Conservation (phyloP, 306 rosid species). For the Sphenostylis stenocarpa region DNA sequence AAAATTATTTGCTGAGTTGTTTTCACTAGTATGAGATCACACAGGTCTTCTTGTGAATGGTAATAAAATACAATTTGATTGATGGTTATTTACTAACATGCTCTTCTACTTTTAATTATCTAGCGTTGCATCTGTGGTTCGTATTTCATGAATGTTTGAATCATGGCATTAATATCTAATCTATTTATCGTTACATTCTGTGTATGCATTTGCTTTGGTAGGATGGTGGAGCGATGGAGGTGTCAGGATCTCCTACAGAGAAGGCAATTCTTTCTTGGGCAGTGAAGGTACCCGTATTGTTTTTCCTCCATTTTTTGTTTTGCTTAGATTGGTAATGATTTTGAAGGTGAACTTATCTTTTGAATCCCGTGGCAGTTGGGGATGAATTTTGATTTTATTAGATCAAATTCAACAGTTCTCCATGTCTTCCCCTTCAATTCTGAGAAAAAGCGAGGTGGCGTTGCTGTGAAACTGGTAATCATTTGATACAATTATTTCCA, state of each 20-base stretch:
- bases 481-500: slow-evolving; percentile 24
- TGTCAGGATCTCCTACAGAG: slow-evolving; percentile 95
- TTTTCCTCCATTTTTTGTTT: neutral
- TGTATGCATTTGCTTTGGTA: slow-evolving; percentile 42
- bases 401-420: slow-evolving; percentile 68
- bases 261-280: slow-evolving; percentile 96
- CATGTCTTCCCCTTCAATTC: slow-evolving; percentile 95
- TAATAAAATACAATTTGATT: slow-evolving; percentile 14
- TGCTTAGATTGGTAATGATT: neutral
- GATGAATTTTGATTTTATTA: slow-evolving; percentile 67
- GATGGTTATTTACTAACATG: slow-evolving; percentile 1
- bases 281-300: slow-evolving; percentile 54
- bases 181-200: slow-evolving; percentile 25
- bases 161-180: slow-evolving; percentile 17
- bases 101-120: slow-evolving; percentile 6
- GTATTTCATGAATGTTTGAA: slow-evolving; percentile 4
- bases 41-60: slow-evolving; percentile 20
- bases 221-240: slow-evolving; percentile 68
- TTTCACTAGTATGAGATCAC: neutral
- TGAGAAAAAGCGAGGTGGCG: slow-evolving; percentile 96
- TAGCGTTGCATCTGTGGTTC: slow-evolving; percentile 10
- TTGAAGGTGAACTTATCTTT: slow-evolving; percentile 29
- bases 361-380: slow-evolving; percentile 61
- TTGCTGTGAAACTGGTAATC: slow-evolving; percentile 77
- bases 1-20: neutral